Evolutionary conservation across 371 early-diverging fungal genomes (phyloP), one percentile per base, ranked within the genome.

Genomic region (Saksenaea oblongispora): DNA sequence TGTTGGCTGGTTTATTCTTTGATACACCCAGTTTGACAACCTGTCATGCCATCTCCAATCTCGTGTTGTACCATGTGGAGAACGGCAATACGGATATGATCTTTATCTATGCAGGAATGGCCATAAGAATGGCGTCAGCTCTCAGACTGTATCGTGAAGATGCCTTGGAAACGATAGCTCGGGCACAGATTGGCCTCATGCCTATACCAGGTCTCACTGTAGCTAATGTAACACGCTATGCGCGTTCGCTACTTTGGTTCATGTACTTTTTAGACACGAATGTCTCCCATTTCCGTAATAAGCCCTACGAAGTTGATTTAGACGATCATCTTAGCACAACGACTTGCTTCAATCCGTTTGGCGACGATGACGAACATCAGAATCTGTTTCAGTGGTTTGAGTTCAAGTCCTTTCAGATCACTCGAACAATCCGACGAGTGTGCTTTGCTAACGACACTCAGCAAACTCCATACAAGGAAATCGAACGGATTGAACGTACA

Each of bases 31-130:
- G 67, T 41, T 58, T 78, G 35, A 62, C 65, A 11, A 72, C 75
- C 0, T 74, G 75, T 24, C 81, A 80, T 56, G 78, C 76, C 5
- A 65, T 77, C 13, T 77, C 74, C 39, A 80, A 80, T 31, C 37
- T 80, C 5, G 78, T 78, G 0, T 62, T 80, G 8, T 80, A 77
- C 54, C 78, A 80, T 53, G 75, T 80, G 5, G 81, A 80, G 56
- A 80, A 74, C 41, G 81, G 81, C 18, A 73, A 75, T 39, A 77
- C 76, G 1, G 72, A 74, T 0, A 68, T 78, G 3, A 68, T 75
- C 17, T 80, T 77, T 34, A 62, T 80, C 15, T 77, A 80, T 53
- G 73, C 76, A 0, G 81, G 81, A 9, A 80, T 80, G 78, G 81
- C 81, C 0, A 74, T 74, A 0, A 70, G 78, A 5, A 73, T 80